phyloP scores from a whole-genome alignment of 139 green algal species.

The Chlamydomonas schloesseri region DNA sequence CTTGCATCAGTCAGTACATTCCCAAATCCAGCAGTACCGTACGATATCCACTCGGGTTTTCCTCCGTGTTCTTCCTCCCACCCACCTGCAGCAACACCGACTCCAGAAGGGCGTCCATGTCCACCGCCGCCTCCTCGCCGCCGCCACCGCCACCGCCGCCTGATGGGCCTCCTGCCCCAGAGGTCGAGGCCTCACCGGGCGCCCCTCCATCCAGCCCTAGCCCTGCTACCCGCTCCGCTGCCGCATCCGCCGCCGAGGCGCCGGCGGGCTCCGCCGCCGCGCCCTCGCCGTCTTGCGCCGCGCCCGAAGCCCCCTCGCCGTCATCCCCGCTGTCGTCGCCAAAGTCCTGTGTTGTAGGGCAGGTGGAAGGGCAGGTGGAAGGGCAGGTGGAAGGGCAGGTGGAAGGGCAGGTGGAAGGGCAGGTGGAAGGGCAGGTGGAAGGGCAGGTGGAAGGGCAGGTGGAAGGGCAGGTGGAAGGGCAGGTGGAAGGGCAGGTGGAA shows the following conservation, averaged over 20 bases:
- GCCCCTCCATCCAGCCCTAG: not conserved
- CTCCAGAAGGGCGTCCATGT: conserved; percentile 73
- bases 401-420: no score
- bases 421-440: no score
- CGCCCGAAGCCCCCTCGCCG: not conserved
- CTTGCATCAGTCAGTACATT: no score
- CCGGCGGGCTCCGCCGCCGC: no score
- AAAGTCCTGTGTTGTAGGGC: not conserved
- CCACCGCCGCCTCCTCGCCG: conserved; percentile 17
- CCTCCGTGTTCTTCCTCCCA: no score
- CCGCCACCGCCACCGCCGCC: not conserved
- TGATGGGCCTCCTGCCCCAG: not conserved
- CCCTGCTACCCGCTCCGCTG: not conserved
- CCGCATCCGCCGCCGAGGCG: not conserved
- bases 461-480: no score
- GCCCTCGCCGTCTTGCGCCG: not conserved
- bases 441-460: no score
- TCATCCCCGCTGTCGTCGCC: not conserved
- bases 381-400: no score
- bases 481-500: no score
- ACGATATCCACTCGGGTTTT: no score
- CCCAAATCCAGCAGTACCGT: no score
- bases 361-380: no score
- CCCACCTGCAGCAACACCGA: conserved; percentile 60
- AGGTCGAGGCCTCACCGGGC: not conserved